phyloP scores from a whole-genome alignment of 352 stramenopile genomes.

The Phytophthora lateralis region DNA sequence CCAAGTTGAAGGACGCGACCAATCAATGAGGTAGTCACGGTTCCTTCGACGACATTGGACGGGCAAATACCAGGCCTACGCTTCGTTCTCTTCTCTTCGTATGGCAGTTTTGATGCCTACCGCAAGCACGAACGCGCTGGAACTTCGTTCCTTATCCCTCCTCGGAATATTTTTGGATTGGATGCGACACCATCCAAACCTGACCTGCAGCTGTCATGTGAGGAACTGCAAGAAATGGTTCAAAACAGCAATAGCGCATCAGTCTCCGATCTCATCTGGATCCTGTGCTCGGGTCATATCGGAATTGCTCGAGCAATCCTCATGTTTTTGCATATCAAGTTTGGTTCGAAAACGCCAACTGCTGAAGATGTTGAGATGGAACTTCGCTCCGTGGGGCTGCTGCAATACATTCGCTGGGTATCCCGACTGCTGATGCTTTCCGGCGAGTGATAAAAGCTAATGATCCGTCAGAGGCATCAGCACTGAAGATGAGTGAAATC shows the following conservation, averaged over 20 bases:
- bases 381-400: slow-evolving; percentile 26
- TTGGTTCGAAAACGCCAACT: slow-evolving; percentile 23
- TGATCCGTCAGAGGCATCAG: slow-evolving; percentile 10
- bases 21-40: too few species aligned
- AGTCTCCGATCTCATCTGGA: slow-evolving; percentile 37
- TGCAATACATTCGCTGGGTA: slow-evolving; percentile 31
- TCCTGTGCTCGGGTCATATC: slow-evolving; percentile 39
- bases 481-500: slow-evolving; percentile 14
- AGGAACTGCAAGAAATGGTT: slow-evolving; percentile 32
- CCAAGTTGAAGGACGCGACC: too few species aligned
- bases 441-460: slow-evolving; percentile 18
- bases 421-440: slow-evolving; percentile 34
- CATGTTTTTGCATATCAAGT: slow-evolving; percentile 24
- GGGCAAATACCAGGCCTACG: slow-evolving; percentile 19
- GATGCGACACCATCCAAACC: slow-evolving; percentile 24
- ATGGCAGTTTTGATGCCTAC: slow-evolving; percentile 18
- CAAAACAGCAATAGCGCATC: slow-evolving; percentile 18
- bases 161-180: slow-evolving; percentile 35
- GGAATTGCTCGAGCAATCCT: slow-evolving; percentile 43
- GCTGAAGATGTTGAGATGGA: slow-evolving; percentile 18
- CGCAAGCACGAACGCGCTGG: slow-evolving; percentile 18
- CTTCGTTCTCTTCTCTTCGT: slow-evolving; percentile 38
- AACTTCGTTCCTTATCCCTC: slow-evolving; percentile 23
- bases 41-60: too few species aligned
- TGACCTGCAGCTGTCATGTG: slow-evolving; percentile 27